phyloP scores from a whole-genome alignment of 1,284 basidiomycete species.

The Melampsora larici-populina region DNA sequence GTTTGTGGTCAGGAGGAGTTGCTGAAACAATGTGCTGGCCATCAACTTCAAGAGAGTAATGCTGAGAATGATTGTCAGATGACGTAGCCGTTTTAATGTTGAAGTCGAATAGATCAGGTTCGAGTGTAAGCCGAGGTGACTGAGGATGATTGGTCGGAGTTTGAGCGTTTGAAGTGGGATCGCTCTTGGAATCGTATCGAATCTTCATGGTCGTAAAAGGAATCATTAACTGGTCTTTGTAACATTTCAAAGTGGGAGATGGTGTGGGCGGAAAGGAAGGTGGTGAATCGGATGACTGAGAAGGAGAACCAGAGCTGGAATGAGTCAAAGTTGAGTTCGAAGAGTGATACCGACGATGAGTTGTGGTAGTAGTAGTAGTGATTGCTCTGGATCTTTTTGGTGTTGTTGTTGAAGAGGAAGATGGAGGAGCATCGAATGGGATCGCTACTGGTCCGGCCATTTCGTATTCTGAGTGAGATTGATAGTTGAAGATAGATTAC shows the following conservation, averaged over 20 bases:
- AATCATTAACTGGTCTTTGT: not conserved
- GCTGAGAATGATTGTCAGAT: not conserved
- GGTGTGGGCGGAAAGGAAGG: not conserved
- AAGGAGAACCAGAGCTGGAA: not conserved
- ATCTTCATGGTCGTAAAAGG: not conserved
- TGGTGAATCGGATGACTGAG: not conserved
- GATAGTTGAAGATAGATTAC: too few relatives aligned
- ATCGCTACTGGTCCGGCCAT: not conserved
- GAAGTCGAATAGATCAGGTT: not conserved
- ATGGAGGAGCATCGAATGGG: not conserved
- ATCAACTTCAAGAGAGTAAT: too few relatives aligned
- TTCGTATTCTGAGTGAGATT: not conserved
- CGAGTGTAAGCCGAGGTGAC: not conserved
- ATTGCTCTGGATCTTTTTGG: too few relatives aligned
- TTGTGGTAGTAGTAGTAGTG: too few relatives aligned
- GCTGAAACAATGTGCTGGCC: too few relatives aligned
- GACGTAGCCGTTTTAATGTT: not conserved
- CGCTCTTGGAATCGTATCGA: not conserved
- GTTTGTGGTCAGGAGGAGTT: too few relatives aligned
- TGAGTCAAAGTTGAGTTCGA: not conserved
- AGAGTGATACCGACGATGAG: too few relatives aligned
- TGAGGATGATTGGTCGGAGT: not conserved
- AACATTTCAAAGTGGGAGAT: not conserved
- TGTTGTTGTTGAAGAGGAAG: too few relatives aligned
- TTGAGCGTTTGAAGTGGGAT: not conserved